These are phyloP conservation scores for Linnemannia zychae DNA, from an alignment of 192 early-diverging fungal species.

Conservation along the genomic window DNA sequence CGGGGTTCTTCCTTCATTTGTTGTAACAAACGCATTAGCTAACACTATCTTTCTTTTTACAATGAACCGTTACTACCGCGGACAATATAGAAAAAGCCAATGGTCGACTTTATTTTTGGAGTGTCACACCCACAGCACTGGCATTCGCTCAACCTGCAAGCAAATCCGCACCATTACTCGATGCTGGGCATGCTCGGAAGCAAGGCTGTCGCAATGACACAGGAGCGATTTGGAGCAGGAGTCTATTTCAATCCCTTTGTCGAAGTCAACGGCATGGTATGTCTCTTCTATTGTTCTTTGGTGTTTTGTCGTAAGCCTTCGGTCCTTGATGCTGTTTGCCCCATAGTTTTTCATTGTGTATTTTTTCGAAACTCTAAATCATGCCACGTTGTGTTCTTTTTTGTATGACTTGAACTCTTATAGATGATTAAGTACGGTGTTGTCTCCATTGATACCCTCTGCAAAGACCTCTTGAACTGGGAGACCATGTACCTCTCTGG, in stretches of 20 bases:
- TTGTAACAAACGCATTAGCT: not conserved
- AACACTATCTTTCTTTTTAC: not conserved
- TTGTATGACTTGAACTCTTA: not conserved
- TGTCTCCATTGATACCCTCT: slow-evolving; percentile 89
- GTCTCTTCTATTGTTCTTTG: not conserved
- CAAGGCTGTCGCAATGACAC: slow-evolving; percentile 76
- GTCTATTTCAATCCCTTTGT: slow-evolving; percentile 98
- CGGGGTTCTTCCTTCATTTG: slow-evolving; percentile 35
- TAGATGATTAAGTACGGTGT: slow-evolving; percentile 97
- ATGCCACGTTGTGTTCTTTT: not conserved
- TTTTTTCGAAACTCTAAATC: slow-evolving; percentile 5
- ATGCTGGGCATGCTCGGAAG: slow-evolving; percentile 80
- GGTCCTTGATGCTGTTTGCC: not conserved
- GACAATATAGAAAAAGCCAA: slow-evolving; percentile 72
- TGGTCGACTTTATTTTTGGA: slow-evolving; percentile 97
- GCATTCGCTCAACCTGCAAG: slow-evolving; percentile 96
- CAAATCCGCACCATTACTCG: slow-evolving; percentile 95
- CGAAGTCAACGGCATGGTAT: slow-evolving; percentile 86
- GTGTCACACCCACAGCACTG: slow-evolving; percentile 96
- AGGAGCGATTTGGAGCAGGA: slow-evolving; percentile 90
- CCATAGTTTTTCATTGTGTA: not conserved
- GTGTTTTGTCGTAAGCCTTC: not conserved
- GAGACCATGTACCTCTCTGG: slow-evolving; percentile 96
- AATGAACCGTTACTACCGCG: not conserved
- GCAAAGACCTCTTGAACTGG: slow-evolving; percentile 94